phyloP scores from a whole-genome alignment of 2,329 filamentous ascomycete species.

The Chrysosporium queenslandicum region DNA sequence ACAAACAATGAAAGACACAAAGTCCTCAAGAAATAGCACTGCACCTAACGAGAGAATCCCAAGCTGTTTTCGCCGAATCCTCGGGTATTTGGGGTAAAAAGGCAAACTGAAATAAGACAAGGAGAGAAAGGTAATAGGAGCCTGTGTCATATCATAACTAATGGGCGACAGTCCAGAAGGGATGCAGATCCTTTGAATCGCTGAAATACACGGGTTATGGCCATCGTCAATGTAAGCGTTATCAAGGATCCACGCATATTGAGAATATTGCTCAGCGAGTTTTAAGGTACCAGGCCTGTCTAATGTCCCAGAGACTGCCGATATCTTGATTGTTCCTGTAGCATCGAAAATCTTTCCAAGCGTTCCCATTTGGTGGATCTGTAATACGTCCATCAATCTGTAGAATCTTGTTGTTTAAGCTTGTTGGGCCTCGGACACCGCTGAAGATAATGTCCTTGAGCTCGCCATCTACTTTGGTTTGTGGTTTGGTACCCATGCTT shows the following conservation, averaged over 20 bases:
- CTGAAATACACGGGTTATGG: too few species aligned
- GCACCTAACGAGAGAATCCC: too few species aligned
- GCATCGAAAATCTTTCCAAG: conserved; percentile 38
- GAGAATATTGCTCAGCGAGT: conserved; percentile 3
- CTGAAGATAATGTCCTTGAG: conserved; percentile 22
- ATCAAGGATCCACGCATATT: too few species aligned
- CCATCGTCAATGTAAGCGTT: too few species aligned
- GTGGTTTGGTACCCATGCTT: background rate
- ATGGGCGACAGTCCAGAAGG: too few species aligned
- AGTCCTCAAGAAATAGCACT: too few species aligned
- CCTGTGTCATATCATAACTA: too few species aligned
- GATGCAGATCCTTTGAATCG: too few species aligned
- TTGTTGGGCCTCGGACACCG: conserved; percentile 24
- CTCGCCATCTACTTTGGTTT: background rate
- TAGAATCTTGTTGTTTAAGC: conserved; percentile 29
- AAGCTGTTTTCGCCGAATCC: background rate
- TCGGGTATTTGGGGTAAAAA: background rate
- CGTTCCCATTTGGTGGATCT: conserved; percentile 28
- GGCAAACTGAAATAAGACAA: background rate
- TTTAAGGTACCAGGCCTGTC: conserved; percentile 32
- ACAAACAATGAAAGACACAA: too few species aligned
- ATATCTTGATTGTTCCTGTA: conserved; percentile 39
- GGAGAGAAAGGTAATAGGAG: background rate
- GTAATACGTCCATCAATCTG: conserved; percentile 33
- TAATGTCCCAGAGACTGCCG: conserved; percentile 37